Conservation (phyloP, 1,284 basidiomycete genomes). For the Volvariella volvacea region DNA sequence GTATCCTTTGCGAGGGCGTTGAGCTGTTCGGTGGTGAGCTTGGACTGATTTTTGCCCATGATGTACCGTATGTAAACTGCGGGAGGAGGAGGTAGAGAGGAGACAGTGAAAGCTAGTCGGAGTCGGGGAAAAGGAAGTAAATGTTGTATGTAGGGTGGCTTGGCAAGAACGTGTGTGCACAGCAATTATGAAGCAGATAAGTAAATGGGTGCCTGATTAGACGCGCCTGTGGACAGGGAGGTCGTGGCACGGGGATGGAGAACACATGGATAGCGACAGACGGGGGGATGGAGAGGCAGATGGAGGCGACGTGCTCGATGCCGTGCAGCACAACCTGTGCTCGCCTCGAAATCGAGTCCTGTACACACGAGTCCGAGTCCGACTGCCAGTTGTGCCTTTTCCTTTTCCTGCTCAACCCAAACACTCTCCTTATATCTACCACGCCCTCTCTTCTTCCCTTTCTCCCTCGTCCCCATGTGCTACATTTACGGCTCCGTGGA, state of each 20-base stretch:
- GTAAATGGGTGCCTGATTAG: too few species aligned
- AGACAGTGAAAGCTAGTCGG: conserved; percentile 6
- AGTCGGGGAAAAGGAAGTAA: conserved; percentile 13
- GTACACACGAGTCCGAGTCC: too few species aligned
- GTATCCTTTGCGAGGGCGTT: conserved; percentile 97
- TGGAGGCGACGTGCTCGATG: too few species aligned
- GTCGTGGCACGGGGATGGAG: not conserved
- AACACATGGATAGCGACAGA: too few species aligned
- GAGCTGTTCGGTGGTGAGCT: conserved; percentile 93
- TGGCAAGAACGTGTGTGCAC: conserved; percentile 12
- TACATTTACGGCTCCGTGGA: conserved; percentile 61
- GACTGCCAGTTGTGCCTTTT: too few species aligned
- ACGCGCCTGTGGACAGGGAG: not conserved
- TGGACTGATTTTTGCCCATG: conserved; percentile 97
- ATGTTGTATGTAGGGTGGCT: conserved; percentile 5
- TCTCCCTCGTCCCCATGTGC: conserved; percentile 48
- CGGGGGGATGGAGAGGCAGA: too few species aligned
- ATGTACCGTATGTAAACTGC: conserved; percentile 12
- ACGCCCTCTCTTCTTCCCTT: conserved; percentile 25
- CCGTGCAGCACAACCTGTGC: too few species aligned
- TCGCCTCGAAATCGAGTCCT: too few species aligned
- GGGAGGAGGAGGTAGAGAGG: conserved; percentile 15
- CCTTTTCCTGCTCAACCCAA: conserved; percentile 36
- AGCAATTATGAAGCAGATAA: conserved; percentile 5
- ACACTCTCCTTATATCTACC: conserved; percentile 33